Evolutionary conservation across 2,329 filamentous ascomycete genomes (phyloP).

Genomic region (Acarospora socialis): DNA sequence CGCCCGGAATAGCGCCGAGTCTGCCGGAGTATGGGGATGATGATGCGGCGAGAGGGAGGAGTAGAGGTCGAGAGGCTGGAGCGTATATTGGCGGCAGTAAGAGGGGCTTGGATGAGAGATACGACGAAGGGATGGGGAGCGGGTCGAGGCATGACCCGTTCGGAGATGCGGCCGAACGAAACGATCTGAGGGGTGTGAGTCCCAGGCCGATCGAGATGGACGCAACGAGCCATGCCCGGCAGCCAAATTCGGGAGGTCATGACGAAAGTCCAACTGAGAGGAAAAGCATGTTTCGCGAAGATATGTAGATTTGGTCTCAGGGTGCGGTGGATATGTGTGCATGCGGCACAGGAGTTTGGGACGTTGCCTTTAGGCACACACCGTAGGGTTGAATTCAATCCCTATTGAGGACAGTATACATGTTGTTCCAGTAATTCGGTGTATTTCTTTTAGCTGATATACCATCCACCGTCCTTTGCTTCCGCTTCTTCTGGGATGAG

Average conservation of each 20-base stretch:
- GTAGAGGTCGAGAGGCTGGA: conserved; percentile 34
- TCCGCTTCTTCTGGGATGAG: no score
- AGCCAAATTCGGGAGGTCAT: conserved; percentile 25
- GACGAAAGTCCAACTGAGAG: conserved; percentile 51
- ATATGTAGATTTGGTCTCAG: no score
- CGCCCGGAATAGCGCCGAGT: conserved; percentile 21
- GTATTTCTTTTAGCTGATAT: no score
- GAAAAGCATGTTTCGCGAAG: conserved; percentile 55
- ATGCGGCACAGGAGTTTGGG: no score
- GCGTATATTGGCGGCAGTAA: conserved; percentile 24
- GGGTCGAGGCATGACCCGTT: conserved; percentile 46
- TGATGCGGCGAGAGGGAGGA: conserved; percentile 27
- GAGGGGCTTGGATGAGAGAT: conserved; percentile 29
- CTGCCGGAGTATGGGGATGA: conserved; percentile 19
- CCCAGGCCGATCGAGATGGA: conserved; percentile 53
- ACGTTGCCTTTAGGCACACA: no score
- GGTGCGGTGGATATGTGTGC: no score
- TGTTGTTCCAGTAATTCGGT: no score
- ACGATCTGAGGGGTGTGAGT: conserved; percentile 55
- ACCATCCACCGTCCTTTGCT: no score
- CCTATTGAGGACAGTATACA: no score
- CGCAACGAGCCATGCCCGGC: conserved; percentile 19
- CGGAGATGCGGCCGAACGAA: conserved; percentile 51
- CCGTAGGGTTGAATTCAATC: no score
- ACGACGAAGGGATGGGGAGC: conserved; percentile 32